Evolutionary conservation across 2,329 filamentous ascomycete genomes (phyloP), one percentile per base, ranked within the genome.

Genomic region (Emericellopsis cladophorae): DNA sequence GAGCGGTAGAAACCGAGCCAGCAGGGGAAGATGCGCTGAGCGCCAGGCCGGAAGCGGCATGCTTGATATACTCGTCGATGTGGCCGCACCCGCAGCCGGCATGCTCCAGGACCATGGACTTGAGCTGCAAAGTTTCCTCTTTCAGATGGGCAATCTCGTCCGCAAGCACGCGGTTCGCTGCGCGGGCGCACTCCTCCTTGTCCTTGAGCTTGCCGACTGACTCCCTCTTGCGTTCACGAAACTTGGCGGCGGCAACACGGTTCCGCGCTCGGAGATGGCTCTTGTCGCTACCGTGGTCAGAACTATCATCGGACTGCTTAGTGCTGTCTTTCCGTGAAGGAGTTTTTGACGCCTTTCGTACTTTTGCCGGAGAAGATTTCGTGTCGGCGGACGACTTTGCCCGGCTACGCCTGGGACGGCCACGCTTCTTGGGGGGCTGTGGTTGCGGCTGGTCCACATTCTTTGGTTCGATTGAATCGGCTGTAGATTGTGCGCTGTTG

Each of bases 281-380:
- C 26, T 16, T 38, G 34, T 14, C 34, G 34, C 22, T 22, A 22
- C 21, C 23, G 10, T 24, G 12, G 21, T 24, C n/a, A 10, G 7
- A 18, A 5, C 29, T 18, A 23, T 6, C 11, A 8, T 15, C 38
- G 31, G 18, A 44, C 44, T 5, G 53, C 55, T 42, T 29, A 7
- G 7, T 12, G 12, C 26, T 29, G 26, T 12, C 26, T 12, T 29
- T 29, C 9, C 26, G 26, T 7, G 26, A 29, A 12, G 26, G 7
- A 9, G 26, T 3, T 12, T 9, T 29, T 3, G 26, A 29, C 6
- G 26, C 26, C 12, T 29, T 29, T 9, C 9, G 3, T 9, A 9
- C 12, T 12, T 29, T 29, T 9, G 26, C 9, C 26, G 26, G 12
- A 3, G 26, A 12, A 3, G 26, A 9, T 3, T 29, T 29, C 3